Conservation (phyloP, 306 rosid genomes). For the Abrus pulchellus region DNA sequence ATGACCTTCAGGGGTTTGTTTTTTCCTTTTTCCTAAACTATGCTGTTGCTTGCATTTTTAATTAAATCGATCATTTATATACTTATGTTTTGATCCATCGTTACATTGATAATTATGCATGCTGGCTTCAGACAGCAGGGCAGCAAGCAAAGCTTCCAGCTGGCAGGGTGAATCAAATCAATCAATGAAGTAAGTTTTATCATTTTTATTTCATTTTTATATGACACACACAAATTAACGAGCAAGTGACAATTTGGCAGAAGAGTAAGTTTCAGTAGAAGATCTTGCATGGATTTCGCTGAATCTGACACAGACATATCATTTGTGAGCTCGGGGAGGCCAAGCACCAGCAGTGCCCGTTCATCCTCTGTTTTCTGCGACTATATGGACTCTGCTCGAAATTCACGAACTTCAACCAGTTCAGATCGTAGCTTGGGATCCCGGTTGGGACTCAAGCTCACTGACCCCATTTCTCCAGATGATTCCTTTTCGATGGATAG, state of each 20-base stretch:
- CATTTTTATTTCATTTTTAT: neutral
- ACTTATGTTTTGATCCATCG: too few relatives aligned
- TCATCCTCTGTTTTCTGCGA: slow-evolving; percentile 67
- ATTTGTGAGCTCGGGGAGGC: slow-evolving; percentile 83
- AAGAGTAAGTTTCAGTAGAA: slow-evolving; percentile 57
- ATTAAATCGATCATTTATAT: too few relatives aligned
- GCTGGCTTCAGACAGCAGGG: slow-evolving; percentile 54
- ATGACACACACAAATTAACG: neutral
- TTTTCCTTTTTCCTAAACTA: neutral
- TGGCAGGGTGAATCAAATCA: slow-evolving; percentile 65
- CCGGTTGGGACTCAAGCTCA: slow-evolving; percentile 51
- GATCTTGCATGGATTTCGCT: slow-evolving; percentile 55
- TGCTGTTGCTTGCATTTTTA: neutral
- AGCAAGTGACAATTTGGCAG: slow-evolving; percentile 58
- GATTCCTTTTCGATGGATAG: slow-evolving; percentile 66
- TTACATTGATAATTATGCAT: neutral
- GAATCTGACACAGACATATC: slow-evolving; percentile 86
- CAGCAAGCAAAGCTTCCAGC: slow-evolving; percentile 69
- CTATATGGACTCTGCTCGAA: slow-evolving; percentile 58
- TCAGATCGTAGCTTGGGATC: slow-evolving; percentile 77
- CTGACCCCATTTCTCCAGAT: slow-evolving; percentile 57
- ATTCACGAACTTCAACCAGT: slow-evolving; percentile 69
- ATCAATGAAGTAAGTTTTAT: slow-evolving; percentile 52
- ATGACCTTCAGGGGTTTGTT: slow-evolving; percentile 66
- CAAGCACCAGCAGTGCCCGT: slow-evolving; percentile 78